These are phyloP conservation scores for Saturnispora silvae DNA, from an alignment of 805 yeast genomes.

Conservation along the genomic window DNA sequence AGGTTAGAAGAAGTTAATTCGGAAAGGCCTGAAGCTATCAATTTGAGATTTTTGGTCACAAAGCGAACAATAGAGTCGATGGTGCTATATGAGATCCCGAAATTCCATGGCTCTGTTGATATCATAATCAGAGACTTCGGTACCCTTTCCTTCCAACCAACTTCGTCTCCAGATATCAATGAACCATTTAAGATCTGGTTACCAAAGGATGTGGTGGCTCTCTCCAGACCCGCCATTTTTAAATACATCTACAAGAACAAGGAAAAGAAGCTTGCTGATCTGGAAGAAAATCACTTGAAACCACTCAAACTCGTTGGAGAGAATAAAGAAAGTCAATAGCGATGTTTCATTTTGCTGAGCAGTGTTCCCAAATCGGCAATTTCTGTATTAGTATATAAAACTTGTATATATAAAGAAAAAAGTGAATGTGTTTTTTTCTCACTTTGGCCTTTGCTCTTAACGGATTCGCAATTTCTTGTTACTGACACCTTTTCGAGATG, in stretches of 20 bases:
- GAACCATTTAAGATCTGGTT: slow-evolving; percentile 38
- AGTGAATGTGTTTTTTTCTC: no score
- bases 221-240: background rate
- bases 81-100: slow-evolving; percentile 48
- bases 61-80: slow-evolving; percentile 23
- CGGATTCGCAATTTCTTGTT: background rate
- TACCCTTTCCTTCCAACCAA: slow-evolving; percentile 47
- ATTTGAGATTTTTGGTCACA: slow-evolving; percentile 14
- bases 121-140: slow-evolving; percentile 59
- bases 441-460: no score
- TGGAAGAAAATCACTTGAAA: background rate
- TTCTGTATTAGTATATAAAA: background rate
- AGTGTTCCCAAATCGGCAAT: background rate
- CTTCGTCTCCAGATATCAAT: slow-evolving; percentile 29
- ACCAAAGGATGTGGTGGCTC: slow-evolving; percentile 30
- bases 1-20: slow-evolving; percentile 23
- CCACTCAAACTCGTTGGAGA: background rate
- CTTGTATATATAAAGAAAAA: background rate
- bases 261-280: background rate
- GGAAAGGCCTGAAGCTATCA: slow-evolving; percentile 21
- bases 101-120: slow-evolving; percentile 60
- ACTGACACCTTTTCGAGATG: no score
- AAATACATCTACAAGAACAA: background rate
- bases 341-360: background rate
- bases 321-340: no score